Conservation (phyloP, 805 yeast genomes). For the Nakazawaea laoshanensis region DNA sequence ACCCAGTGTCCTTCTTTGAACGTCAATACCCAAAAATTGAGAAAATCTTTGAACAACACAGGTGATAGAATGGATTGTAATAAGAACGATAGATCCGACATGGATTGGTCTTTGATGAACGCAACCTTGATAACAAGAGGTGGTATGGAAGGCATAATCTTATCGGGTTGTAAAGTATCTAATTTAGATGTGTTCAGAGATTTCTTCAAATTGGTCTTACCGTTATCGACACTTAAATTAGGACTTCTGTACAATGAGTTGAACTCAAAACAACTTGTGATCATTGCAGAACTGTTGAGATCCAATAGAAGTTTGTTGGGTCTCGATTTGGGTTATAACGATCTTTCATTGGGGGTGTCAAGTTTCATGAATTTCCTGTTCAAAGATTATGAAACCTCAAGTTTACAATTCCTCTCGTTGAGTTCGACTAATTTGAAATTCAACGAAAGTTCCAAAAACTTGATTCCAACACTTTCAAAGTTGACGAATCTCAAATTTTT, state of each 20-base stretch:
- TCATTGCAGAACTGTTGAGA: slow-evolving; percentile 52
- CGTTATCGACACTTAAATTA: slow-evolving; percentile 46
- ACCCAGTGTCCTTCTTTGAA: slow-evolving; percentile 55
- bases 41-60: slow-evolving; percentile 12
- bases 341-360: slow-evolving; percentile 34
- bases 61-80: slow-evolving; percentile 36
- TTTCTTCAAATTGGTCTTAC: slow-evolving; percentile 48
- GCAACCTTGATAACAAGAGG: slow-evolving; percentile 62
- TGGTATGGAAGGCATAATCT: slow-evolving; percentile 70
- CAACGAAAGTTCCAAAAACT: slow-evolving; percentile 37
- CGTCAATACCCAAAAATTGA: slow-evolving; percentile 32
- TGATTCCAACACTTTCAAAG: slow-evolving; percentile 42
- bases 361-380: slow-evolving; percentile 28
- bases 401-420: slow-evolving; percentile 46
- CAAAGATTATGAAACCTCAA: slow-evolving; percentile 12
- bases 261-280: slow-evolving; percentile 45
- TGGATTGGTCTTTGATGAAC: slow-evolving; percentile 77
- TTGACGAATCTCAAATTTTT: slow-evolving; percentile 57
- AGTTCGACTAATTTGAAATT: slow-evolving; percentile 54
- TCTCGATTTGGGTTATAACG: slow-evolving; percentile 79
- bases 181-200: slow-evolving; percentile 47
- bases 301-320: slow-evolving; percentile 43
- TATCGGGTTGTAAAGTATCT: slow-evolving; percentile 67
- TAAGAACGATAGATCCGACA: slow-evolving; percentile 52
- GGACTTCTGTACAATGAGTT: slow-evolving; percentile 76